phyloP scores from a whole-genome alignment of 75 land plant genomes.

The Azolla pinnata region DNA sequence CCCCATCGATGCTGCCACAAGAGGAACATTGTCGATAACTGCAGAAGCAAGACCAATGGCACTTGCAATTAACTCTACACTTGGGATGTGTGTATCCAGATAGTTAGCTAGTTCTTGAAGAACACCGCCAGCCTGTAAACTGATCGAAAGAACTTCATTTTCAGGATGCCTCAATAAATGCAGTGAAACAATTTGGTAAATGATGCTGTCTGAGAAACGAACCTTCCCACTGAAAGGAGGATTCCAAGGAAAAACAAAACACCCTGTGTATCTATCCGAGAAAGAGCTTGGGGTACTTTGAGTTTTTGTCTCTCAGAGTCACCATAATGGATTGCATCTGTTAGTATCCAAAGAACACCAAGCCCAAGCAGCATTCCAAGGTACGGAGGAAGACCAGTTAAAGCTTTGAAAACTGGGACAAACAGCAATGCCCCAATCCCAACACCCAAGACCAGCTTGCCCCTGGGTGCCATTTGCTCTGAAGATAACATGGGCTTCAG shows the following conservation, averaged over 20 bases:
- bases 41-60: constrained; percentile 89
- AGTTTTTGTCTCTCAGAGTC: constrained; percentile 75
- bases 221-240: constrained; percentile 97
- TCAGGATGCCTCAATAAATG: too few relatives aligned
- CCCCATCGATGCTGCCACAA: constrained; percentile 99
- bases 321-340: constrained; percentile 96
- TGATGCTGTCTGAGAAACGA: too few relatives aligned
- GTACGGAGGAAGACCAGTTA: constrained; percentile 94
- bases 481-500: constrained; percentile 48
- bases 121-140: constrained; percentile 89
- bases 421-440: constrained; percentile 87
- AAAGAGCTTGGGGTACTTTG: constrained; percentile 98
- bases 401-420: constrained; percentile 87
- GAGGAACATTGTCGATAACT: constrained; percentile 92
- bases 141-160: constrained; percentile 17
- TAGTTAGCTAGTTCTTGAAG: constrained; percentile 72
- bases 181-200: too few relatives aligned
- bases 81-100: constrained; percentile 76
- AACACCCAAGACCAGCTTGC: constrained; percentile 82
- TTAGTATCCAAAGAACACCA: constrained; percentile 91
- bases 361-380: constrained; percentile 92
- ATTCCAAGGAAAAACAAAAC: constrained; percentile 93
- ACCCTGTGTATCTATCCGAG: constrained; percentile 96
- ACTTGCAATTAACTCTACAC: constrained; percentile 72
- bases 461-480: constrained; percentile 96